A percentile compares a stretch with the other conserved stretches of the same genome.
phyloP scores from a whole-genome alignment of 257 asterid species.

The Solanum corneliomulleri region DNA sequence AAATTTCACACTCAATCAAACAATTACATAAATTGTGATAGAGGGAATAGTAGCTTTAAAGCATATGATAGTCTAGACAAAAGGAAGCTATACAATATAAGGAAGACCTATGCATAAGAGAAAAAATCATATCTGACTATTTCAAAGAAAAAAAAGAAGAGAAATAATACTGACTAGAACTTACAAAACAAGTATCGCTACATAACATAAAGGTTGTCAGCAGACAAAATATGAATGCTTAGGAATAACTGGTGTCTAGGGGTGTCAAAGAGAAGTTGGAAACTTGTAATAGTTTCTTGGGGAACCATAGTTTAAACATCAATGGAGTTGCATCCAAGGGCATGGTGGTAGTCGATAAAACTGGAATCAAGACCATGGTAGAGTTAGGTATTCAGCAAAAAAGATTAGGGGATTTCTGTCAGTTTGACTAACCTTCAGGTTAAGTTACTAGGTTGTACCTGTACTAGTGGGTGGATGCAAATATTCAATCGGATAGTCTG shows the following conservation, averaged over 20 bases:
- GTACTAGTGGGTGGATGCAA: not conserved
- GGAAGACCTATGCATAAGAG: not conserved
- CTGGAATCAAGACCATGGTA: not conserved
- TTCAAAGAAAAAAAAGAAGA: too few relatives aligned
- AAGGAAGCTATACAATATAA: not conserved
- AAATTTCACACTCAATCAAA: not conserved
- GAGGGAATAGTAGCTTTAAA: not conserved
- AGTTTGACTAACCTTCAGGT: not conserved
- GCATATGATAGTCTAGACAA: not conserved
- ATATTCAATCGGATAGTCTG: not conserved
- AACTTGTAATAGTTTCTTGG: not conserved
- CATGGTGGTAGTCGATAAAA: not conserved
- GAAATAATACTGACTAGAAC: not conserved
- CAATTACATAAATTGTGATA: not conserved
- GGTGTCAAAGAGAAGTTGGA: not conserved
- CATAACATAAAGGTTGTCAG: not conserved
- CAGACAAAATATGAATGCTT: not conserved
- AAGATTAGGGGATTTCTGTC: not conserved
- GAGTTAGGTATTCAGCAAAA: not conserved
- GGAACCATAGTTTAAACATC: not conserved
- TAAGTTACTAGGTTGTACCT: not conserved
- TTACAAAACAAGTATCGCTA: not conserved
- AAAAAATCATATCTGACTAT: not conserved
- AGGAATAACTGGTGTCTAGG: not conserved
- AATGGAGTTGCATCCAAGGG: not conserved